phyloP scores from a whole-genome alignment of 805 yeast genomes.

The Lipomyces japonicus region DNA sequence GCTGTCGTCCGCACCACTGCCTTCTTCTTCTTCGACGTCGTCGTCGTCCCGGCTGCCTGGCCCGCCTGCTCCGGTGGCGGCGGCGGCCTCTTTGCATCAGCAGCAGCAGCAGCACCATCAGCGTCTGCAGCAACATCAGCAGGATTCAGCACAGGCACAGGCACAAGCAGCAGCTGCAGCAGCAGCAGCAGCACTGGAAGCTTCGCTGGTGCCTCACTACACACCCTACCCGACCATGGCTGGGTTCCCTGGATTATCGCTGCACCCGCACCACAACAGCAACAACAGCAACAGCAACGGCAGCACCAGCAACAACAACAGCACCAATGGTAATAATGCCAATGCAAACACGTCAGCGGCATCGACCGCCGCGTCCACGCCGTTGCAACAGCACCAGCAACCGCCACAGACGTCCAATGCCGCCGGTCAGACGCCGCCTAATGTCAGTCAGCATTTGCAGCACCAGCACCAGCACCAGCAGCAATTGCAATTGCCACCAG shows the following conservation, averaged over 20 bases:
- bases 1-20: background rate
- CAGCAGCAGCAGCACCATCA: slow-evolving; percentile 11
- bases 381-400: slow-evolving; percentile 10
- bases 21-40: background rate
- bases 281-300: slow-evolving; percentile 11
- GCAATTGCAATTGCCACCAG: background rate
- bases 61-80: background rate
- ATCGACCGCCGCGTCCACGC: background rate
- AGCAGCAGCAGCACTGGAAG: too few species aligned
- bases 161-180: background rate
- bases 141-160: background rate
- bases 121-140: slow-evolving; percentile 7
- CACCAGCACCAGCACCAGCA: slow-evolving; percentile 10
- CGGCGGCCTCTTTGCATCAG: slow-evolving; percentile 2
- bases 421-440: too few species aligned
- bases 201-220: too few species aligned
- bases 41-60: background rate
- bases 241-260: too few species aligned
- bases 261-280: background rate
- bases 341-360: background rate
- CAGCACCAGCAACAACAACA: slow-evolving; percentile 7
- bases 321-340: background rate
- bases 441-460: slow-evolving; percentile 3
- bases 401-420: too few species aligned
- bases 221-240: too few species aligned